phyloP scores from a whole-genome alignment of 306 rosid species.

The Prinsepia uniflora region DNA sequence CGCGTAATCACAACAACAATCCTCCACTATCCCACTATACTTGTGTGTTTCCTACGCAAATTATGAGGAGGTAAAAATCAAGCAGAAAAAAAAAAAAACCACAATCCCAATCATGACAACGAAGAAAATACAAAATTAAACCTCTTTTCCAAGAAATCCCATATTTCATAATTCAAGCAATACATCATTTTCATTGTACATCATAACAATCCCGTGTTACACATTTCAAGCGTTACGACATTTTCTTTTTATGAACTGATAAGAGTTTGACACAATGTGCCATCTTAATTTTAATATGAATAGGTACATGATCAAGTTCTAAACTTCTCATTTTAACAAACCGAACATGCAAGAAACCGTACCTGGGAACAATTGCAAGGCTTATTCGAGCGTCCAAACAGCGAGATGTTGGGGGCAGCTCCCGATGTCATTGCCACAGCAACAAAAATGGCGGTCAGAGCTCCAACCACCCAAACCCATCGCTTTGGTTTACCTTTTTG shows the following conservation, averaged over 20 bases:
- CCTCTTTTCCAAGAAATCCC: neutral
- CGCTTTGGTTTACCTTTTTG: constrained; percentile 31
- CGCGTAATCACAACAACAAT: constrained; percentile 54
- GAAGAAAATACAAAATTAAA: neutral
- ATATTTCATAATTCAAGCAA: neutral
- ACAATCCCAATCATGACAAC: neutral
- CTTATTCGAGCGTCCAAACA: constrained; percentile 46
- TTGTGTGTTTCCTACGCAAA: constrained; percentile 27
- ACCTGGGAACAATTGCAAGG: constrained; percentile 73
- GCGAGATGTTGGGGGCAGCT: constrained; percentile 40
- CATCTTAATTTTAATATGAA: neutral
- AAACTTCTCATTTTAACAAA: neutral
- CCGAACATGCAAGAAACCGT: constrained; percentile 19
- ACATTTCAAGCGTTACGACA: neutral
- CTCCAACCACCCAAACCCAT: constrained; percentile 57
- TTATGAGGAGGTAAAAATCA: neutral
- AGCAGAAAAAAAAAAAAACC: neutral
- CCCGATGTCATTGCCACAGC: constrained; percentile 57
- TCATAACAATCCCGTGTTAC: neutral
- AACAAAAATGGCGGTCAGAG: constrained; percentile 47
- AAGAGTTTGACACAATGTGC: neutral
- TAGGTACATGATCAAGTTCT: neutral
- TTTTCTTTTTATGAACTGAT: neutral
- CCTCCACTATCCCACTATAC: constrained; percentile 49
- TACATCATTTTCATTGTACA: neutral